Evolutionary conservation across 2,329 filamentous ascomycete species (phyloP).

Genomic region (Fusarium acutatum): DNA sequence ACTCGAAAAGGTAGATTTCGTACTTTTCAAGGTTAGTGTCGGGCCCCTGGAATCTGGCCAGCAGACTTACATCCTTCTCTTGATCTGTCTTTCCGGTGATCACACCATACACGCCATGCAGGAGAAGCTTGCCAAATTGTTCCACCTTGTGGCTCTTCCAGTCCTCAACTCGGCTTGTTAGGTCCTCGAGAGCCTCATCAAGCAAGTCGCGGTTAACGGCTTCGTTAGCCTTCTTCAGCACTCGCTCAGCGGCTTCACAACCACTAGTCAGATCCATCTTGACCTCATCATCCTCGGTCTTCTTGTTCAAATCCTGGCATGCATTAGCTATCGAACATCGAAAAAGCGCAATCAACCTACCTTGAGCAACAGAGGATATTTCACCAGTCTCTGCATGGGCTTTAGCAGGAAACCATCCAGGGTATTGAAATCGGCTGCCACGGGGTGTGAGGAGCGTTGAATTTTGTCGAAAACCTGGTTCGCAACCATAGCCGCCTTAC

Average conservation of each 20-base stretch:
- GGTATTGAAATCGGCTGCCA: conserved; percentile 87
- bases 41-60: conserved; percentile 39
- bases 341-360: conserved; percentile 55
- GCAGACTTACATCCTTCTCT: conserved; percentile 79
- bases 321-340: conserved; percentile 37
- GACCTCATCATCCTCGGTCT: conserved; percentile 76
- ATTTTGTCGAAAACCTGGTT: conserved; percentile 90
- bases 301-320: conserved; percentile 83
- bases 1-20: conserved; percentile 96
- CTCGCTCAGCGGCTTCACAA: conserved; percentile 82
- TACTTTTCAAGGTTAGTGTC: conserved; percentile 67
- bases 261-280: conserved; percentile 78
- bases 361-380: conserved; percentile 90
- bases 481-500: conserved; percentile 86
- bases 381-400: conserved; percentile 93
- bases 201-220: conserved; percentile 90
- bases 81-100: conserved; percentile 89
- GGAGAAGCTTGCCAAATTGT: conserved; percentile 87
- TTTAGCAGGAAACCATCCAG: conserved; percentile 94
- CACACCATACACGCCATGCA: conserved; percentile 91
- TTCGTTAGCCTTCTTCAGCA: conserved; percentile 86
- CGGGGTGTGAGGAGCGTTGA: conserved; percentile 74
- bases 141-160: conserved; percentile 95
- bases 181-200: conserved; percentile 82
- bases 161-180: conserved; percentile 86